phyloP scores from a whole-genome alignment of 148 eudicot genomes.

The Pouteria glomerata region DNA sequence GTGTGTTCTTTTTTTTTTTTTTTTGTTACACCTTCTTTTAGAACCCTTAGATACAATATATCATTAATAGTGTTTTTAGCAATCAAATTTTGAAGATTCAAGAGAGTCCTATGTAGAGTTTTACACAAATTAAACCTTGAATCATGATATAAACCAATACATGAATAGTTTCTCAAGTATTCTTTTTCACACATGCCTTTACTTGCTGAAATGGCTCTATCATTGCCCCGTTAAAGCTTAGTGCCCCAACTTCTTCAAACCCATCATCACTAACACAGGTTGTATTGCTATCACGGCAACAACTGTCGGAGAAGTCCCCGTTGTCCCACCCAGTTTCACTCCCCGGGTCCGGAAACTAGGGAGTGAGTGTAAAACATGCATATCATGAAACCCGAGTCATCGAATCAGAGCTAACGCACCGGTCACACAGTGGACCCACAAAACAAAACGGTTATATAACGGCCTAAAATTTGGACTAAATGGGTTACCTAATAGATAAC shows the following conservation, averaged over 20 bases:
- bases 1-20: conserved; percentile 18
- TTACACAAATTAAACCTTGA: conserved; percentile 33
- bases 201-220: conserved; percentile 27
- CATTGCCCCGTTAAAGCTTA: conserved; percentile 42
- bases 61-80: conserved; percentile 35
- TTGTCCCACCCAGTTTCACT: conserved; percentile 39
- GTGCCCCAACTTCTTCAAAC: conserved; percentile 53
- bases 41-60: conserved; percentile 42
- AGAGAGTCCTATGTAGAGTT: conserved; percentile 39
- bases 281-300: conserved; percentile 26
- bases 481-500: too few relatives aligned
- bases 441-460: too few relatives aligned
- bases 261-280: conserved; percentile 33
- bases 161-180: conserved; percentile 63
- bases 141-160: conserved; percentile 49
- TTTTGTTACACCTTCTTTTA: conserved; percentile 18
- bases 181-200: conserved; percentile 40
- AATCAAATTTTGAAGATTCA: conserved; percentile 54
- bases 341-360: conserved; percentile 42
- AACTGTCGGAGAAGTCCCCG: conserved; percentile 61
- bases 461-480: too few relatives aligned
- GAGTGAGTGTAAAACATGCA: too few relatives aligned
- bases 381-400: too few relatives aligned
- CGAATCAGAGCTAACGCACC: too few relatives aligned
- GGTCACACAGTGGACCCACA: too few relatives aligned